Base-by-base conservation (phyloP, 768 basidiomycete species). In the Fistulinella prunicolor region DNA sequence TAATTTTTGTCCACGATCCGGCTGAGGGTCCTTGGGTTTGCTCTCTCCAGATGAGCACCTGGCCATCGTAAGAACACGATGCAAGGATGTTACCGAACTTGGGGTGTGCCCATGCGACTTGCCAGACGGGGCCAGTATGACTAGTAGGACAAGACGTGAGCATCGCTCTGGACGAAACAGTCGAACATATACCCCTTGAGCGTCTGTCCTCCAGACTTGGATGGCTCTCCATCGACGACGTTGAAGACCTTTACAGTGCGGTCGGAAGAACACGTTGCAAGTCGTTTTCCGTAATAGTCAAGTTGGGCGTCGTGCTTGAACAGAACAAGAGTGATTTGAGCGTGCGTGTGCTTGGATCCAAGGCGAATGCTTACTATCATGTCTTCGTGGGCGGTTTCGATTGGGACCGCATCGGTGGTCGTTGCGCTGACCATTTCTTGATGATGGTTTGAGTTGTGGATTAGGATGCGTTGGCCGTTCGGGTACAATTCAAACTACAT, bases 1-100 rank as follows among this genome's bases (percentile, higher is more conserved):
- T 95, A 58, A 97, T 89, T 69, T 88, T 93, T 37, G 86, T 79
- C 96, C 96, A 98, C 1, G 80, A 81, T 50, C 83, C 80, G 2
- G 73, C 61, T 19, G 73, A 65, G 38, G 76, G 69, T 14, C 79
- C 80, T 42, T 63, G 63, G 0, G 51, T 56, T 63, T 90, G 87
- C 67, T 98, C 94, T 62, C 94, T 96, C 96, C 96, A 99, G 56
- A 99, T 93, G 69, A 97, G 80, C 17, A 96, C 96, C 60, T 95
- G 91, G 38, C 96, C 94, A 59, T 99, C 96, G 66, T 98, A 98
- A 5, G 94, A 96, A 63, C 93, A 95, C n/a, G 91, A 94, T 23
- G 95, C 95, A 44, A 99, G 82, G 60, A 99, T 95, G 53, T 88
- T 84, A 2, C 96, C 96, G 60, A 89, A 99, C 67, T 93, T 96